These are phyloP conservation scores for Floccularia luteovirens DNA, from an alignment of 768 basidiomycete genomes.

Conservation along the genomic window DNA sequence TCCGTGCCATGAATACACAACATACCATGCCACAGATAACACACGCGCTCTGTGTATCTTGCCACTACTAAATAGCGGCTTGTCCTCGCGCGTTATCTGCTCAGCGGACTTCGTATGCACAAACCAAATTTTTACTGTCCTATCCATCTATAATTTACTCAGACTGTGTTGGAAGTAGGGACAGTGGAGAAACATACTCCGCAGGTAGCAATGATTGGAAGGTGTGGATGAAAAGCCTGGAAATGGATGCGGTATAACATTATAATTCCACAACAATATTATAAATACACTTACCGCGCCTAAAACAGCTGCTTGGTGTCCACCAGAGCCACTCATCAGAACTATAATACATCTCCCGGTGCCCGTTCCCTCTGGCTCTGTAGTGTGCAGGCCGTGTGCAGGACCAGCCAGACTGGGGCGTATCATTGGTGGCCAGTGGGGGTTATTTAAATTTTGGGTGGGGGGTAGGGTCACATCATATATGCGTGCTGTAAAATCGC, in stretches of 20 bases:
- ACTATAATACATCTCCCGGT: conserved; percentile 57
- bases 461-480: conserved; percentile 47
- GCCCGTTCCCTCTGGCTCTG: conserved; percentile 55
- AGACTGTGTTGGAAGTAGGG: not conserved
- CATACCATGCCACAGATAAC: conserved; percentile 57
- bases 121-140: conserved; percentile 71
- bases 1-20: not conserved
- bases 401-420: conserved; percentile 52
- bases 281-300: conserved; percentile 38
- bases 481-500: conserved; percentile 63
- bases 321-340: conserved; percentile 67
- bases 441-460: conserved; percentile 35
- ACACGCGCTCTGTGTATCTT: conserved; percentile 60
- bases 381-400: conserved; percentile 59
- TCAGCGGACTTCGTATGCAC: conserved; percentile 30
- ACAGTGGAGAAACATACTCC: conserved; percentile 40
- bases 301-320: conserved; percentile 64
- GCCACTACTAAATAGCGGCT: conserved; percentile 66
- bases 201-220: conserved; percentile 69
- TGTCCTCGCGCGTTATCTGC: conserved; percentile 55
- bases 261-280: not conserved
- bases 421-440: conserved; percentile 47
- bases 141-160: conserved; percentile 46
- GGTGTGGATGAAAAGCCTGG: conserved; percentile 51
- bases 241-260: not conserved